Conservation (phyloP, 345 rosid species). For the Clarkia xantiana region DNA sequence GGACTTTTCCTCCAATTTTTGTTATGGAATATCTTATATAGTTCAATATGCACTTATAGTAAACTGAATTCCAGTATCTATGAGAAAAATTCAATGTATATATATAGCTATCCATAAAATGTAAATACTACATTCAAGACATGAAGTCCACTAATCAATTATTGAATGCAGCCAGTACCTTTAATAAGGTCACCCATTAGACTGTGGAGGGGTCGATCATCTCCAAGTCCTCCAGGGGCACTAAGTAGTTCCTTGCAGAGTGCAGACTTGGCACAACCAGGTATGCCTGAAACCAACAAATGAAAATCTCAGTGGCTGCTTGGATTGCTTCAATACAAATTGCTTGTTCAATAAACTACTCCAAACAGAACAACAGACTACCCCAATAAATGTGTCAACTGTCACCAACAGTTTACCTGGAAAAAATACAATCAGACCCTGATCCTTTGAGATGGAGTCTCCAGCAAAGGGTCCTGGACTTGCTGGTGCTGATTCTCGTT, state of each 20-base stretch:
- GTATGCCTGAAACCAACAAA: conserved; percentile 45
- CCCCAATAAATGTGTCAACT: too few species aligned
- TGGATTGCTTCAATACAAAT: too few species aligned
- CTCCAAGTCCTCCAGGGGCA: conserved; percentile 62
- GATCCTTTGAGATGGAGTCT: conserved; percentile 47
- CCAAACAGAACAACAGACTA: neutral
- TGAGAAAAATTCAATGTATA: too few species aligned
- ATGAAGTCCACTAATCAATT: too few species aligned
- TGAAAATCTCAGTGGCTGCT: neutral
- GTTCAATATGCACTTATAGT: too few species aligned
- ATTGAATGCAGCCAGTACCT: conserved; percentile 27
- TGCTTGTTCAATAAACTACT: neutral
- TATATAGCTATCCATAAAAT: too few species aligned
- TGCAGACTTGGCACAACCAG: conserved; percentile 97
- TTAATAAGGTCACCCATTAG: conserved; percentile 94
- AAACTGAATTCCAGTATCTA: too few species aligned
- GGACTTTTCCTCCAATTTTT: neutral
- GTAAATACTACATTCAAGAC: too few species aligned
- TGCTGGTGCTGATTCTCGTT: conserved; percentile 29
- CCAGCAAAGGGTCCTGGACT: conserved; percentile 30
- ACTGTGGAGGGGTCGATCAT: conserved; percentile 65
- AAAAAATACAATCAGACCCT: conserved; percentile 81
- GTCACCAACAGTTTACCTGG: conserved; percentile 52
- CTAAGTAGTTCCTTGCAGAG: conserved; percentile 77
- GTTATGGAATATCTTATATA: neutral